Percentiles rank a stretch among this genome's conserved stretches.
These are phyloP conservation scores for Mucor ambiguus DNA, from an alignment of 371 early-diverging fungal species.

Conservation along the genomic window DNA sequence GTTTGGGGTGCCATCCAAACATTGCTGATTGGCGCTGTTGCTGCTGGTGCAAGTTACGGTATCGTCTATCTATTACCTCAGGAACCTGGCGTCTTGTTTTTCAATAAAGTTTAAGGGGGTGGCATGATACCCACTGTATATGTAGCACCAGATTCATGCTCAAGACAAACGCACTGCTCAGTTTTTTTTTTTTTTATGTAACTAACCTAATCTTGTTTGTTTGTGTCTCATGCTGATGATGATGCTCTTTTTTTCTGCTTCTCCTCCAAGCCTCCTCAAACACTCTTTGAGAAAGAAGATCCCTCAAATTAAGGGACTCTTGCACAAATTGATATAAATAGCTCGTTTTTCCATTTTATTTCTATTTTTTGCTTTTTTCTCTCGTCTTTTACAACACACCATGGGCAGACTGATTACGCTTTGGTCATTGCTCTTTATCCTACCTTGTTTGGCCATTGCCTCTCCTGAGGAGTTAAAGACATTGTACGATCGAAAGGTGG, in stretches of 20 bases:
- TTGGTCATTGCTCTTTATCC: not conserved
- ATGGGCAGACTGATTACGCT: not conserved
- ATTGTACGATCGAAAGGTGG: slow-evolving; percentile 21
- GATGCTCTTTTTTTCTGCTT: too few relatives aligned
- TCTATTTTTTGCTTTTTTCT: not conserved
- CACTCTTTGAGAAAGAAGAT: not conserved
- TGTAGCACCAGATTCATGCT: not conserved
- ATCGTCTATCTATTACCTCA: slow-evolving; percentile 45
- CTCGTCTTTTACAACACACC: not conserved
- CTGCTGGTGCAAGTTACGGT: slow-evolving; percentile 58
- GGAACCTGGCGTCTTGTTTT: slow-evolving; percentile 21
- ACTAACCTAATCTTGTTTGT: slow-evolving; percentile 1
- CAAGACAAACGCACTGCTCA: not conserved
- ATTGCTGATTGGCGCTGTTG: slow-evolving; percentile 64
- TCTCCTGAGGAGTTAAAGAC: slow-evolving; percentile 11
- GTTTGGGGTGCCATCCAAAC: slow-evolving; percentile 61
- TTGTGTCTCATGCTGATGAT: not conserved
- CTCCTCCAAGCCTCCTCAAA: not conserved
- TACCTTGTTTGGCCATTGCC: not conserved
- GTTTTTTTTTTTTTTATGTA: not conserved
- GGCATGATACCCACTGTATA: not conserved
- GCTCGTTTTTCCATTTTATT: not conserved
- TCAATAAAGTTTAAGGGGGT: not conserved
- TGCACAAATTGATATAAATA: not conserved
- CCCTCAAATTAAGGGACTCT: not conserved